phyloP scores from a whole-genome alignment of 257 asterid species.

The Knoxia roxburghii region DNA sequence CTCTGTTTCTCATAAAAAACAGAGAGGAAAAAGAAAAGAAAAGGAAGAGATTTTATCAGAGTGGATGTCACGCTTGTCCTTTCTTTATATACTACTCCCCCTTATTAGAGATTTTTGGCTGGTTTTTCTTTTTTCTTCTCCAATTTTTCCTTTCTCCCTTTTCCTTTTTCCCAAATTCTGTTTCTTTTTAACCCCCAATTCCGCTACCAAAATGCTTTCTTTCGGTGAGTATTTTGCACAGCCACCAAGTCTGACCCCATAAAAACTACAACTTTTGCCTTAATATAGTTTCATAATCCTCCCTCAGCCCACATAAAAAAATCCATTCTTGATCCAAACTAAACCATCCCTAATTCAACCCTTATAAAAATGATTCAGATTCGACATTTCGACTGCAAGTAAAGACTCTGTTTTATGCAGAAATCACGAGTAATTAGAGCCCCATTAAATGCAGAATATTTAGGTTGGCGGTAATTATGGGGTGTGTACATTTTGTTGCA shows the following conservation, averaged over 20 bases:
- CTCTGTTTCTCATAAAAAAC: constrained; percentile 24
- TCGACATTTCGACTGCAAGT: too few relatives aligned
- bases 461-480: too few relatives aligned
- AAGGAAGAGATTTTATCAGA: constrained; percentile 57
- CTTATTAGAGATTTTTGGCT: not conserved
- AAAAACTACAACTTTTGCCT: not conserved
- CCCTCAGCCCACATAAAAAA: too few relatives aligned
- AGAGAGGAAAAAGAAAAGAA: constrained; percentile 10
- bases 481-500: too few relatives aligned
- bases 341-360: too few relatives aligned
- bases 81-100: constrained; percentile 43
- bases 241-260: constrained; percentile 15
- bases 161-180: constrained; percentile 1
- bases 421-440: too few relatives aligned
- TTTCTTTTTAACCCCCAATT: not conserved
- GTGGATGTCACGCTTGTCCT: constrained; percentile 86
- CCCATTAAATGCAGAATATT: too few relatives aligned
- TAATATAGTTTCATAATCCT: too few relatives aligned
- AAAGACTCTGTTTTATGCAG: too few relatives aligned
- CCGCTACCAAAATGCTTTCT: constrained; percentile 1
- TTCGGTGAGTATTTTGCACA: constrained; percentile 13
- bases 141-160: not conserved
- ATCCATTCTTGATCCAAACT: too few relatives aligned
- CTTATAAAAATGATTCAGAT: too few relatives aligned
- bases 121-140: not conserved